Conservation (phyloP, 164 flowering plant species). For the Magnolia officinalis region DNA sequence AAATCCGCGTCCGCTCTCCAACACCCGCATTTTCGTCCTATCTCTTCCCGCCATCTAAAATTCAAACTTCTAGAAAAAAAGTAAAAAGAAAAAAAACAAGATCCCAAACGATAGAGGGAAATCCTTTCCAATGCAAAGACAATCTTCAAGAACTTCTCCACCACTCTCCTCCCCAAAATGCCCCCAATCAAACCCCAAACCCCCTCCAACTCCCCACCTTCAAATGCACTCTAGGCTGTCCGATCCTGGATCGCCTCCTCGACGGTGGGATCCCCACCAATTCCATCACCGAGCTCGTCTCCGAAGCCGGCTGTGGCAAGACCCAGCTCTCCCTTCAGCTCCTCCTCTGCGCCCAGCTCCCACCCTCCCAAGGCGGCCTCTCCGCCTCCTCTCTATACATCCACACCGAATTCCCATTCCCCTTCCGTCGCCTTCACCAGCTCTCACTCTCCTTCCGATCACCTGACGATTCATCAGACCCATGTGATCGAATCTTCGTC, state of each 20-base stretch:
- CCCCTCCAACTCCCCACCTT: conserved; percentile 26
- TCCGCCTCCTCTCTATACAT: conserved; percentile 65
- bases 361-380: conserved; percentile 66
- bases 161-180: background rate
- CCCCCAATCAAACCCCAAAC: conserved; percentile 28
- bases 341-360: conserved; percentile 72
- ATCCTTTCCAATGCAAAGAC: no score
- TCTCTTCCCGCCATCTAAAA: no score
- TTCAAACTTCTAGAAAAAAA: no score
- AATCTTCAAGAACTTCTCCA: no score
- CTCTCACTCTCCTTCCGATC: conserved; percentile 36
- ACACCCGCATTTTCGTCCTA: no score
- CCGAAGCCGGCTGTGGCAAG: conserved; percentile 84
- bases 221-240: conserved; percentile 66
- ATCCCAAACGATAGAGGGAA: no score
- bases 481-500: conserved; percentile 51
- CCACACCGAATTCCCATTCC: conserved; percentile 86
- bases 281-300: conserved; percentile 71
- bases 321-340: conserved; percentile 92
- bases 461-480: conserved; percentile 21
- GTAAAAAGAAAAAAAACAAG: no score
- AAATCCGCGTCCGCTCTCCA: no score
- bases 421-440: conserved; percentile 69
- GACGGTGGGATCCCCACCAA: conserved; percentile 78
- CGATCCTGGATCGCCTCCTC: conserved; percentile 55